Conservation (phyloP, 2,329 filamentous ascomycete species). For the Chrysoporthe deuterocubensis region DNA sequence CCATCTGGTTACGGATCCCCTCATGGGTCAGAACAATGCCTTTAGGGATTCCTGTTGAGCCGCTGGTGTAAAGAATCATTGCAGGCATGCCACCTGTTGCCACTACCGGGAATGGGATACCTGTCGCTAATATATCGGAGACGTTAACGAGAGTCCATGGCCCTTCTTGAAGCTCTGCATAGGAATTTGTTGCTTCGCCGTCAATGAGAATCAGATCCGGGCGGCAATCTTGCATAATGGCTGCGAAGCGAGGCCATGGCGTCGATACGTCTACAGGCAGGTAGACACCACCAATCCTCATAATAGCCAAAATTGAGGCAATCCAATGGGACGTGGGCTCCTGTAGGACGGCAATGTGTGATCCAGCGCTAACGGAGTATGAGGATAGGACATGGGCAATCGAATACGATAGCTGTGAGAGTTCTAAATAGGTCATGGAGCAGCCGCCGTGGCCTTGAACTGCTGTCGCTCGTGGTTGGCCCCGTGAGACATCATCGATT, state of each 20-base stretch:
- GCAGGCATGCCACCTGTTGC: conserved; percentile 22
- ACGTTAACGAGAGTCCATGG: no score
- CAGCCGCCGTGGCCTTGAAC: no score
- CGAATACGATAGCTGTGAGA: conserved; percentile 25
- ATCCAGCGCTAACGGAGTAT: conserved; percentile 32
- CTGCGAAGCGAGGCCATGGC: conserved; percentile 36
- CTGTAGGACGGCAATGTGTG: conserved; percentile 44
- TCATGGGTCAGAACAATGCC: conserved; percentile 42
- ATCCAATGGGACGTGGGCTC: conserved; percentile 41
- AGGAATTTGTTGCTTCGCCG: no score
- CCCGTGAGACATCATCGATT: no score
- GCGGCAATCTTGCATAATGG: conserved; percentile 32
- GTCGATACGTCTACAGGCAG: conserved; percentile 45
- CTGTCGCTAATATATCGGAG: no score
- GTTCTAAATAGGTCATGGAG: no score
- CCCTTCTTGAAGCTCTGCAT: no score
- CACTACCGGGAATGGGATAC: neutral
- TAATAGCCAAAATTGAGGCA: conserved; percentile 45
- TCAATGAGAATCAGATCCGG: no score
- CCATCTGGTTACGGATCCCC: conserved; percentile 26
- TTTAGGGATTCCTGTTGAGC: conserved; percentile 44
- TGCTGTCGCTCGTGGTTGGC: no score
- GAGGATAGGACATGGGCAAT: conserved; percentile 39
- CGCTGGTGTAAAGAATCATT: conserved; percentile 40
- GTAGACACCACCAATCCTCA: conserved; percentile 43